Evolutionary conservation across 164 flowering plant genomes (phyloP), one percentile per base, ranked within the genome.

Genomic region (Brasenia schreberi): DNA sequence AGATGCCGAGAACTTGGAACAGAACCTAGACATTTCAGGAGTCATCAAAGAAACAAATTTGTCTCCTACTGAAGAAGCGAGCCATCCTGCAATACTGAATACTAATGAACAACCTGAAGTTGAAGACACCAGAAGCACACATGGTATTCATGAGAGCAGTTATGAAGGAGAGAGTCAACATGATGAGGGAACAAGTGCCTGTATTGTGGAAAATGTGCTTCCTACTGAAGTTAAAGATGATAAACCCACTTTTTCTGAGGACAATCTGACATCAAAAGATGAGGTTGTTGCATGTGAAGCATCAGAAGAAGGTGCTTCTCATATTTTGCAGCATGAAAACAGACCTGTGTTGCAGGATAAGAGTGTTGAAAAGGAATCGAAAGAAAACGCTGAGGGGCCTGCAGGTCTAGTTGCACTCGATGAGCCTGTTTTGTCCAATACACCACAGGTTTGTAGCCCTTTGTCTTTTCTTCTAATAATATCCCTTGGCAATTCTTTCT

Each of bases 31-130:
- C 42, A 23, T 42, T 58, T 62, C 62, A 44, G 81, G 74, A n/a
- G 70, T 63, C 58, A 64, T 14, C 49, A 77, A 67, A 43, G 66
- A 81, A 43, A 72, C 71, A 68, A 68, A 19, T 61, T 78, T 72
- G 63, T 64, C 73, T 72, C 70, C 49, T 58, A 33, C 68, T 58
- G 81, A 72, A 63, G 2, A 49, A 63, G 42, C 71, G 42, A 49
- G 59, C 6, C 18, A 43, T 73, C 75, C 77, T 59, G 77, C 67
- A 60, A n/a, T n/a, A 7, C 27, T 7, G n/a, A 7, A n/a, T n/a
- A 16, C 27, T 68, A 23, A 59, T 17, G 62, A 65, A 42, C 69
- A 59, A 67, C 44, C 3, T 44, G 70, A 64, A 52, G 69, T n/a
- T 42, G 71, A 68, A 56, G 42, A 61, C 62, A 17, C 69, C 65